Percentiles rank a stretch among this genome's conserved stretches.
Evolutionary conservation across 495 filamentous ascomycete species (phyloP).

Genomic region (Tuber melanosporum): DNA sequence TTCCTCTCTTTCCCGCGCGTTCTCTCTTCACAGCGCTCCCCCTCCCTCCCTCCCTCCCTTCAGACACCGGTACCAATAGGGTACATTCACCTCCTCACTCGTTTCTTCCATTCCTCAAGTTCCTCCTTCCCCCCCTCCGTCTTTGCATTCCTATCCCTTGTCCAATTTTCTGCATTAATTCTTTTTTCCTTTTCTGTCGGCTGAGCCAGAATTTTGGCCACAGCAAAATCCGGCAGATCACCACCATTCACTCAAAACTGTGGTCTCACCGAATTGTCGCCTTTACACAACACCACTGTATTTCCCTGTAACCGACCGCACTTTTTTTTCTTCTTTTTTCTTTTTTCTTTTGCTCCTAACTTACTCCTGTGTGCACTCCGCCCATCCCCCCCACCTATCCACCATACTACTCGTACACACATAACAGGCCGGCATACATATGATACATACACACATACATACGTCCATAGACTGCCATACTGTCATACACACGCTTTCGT

Average conservation of each 20-base stretch:
- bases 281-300: conserved; percentile 33
- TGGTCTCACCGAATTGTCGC: conserved; percentile 26
- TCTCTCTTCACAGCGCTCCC: not conserved
- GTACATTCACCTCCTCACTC: conserved; percentile 14
- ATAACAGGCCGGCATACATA: conserved; percentile 19
- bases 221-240: conserved; percentile 39
- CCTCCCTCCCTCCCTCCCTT: not conserved
- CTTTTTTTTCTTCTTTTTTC: conserved; percentile 8
- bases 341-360: not conserved
- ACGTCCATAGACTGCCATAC: conserved; percentile 24
- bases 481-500: conserved; percentile 29
- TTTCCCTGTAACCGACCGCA: conserved; percentile 27
- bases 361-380: conserved; percentile 27
- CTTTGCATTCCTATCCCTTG: not conserved
- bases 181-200: conserved; percentile 7
- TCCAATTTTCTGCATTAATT: not conserved
- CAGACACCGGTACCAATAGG: not conserved
- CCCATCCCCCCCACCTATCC: conserved; percentile 10
- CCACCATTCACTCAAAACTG: conserved; percentile 17
- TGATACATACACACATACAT: conserved; percentile 20
- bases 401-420: conserved; percentile 22
- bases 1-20: not conserved
- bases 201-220: conserved; percentile 25
- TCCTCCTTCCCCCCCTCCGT: not conserved
- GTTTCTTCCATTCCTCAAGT: conserved; percentile 6